Base-by-base conservation (phyloP, 1,284 basidiomycete genomes). In the Filobasidium uniguttulatum region DNA sequence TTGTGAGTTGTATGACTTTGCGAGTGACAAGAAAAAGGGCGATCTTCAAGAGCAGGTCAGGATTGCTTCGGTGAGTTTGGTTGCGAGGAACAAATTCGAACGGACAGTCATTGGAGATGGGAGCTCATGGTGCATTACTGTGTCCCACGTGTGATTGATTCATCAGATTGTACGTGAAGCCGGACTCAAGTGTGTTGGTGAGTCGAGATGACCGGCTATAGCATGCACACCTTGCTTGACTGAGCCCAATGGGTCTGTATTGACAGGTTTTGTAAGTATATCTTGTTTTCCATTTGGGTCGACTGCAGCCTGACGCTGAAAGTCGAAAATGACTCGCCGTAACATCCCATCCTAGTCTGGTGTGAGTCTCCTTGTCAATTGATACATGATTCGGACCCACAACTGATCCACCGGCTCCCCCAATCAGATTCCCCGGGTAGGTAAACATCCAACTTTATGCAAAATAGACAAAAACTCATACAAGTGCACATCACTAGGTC, bases 121-220 rank as follows among this genome's bases (percentile, higher is more conserved):
- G 15, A 19, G 17, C 23, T 17, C 1, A 30, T 36, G 14, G n/a
- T 33, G 30, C 20, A 14, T 31, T 10, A 4, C 19, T 12, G 17
- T 23, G 26, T 15, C n/a, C n/a, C n/a, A n/a, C n/a, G n/a, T n/a
- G n/a, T n/a, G n/a, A n/a, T n/a, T n/a, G n/a, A n/a, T n/a, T n/a
- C n/a, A n/a, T n/a, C n/a, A 56, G 56, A 49, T 90, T 59, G 90
- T 97, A 79, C 78, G 93, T 46, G 93, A 98, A 72, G 80, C 84
- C 8, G 88, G 88, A 4, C 67, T 98, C 64, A 97, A 98, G 72
- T 90, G 86, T 60, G 81, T 83, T 62, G 50, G 50, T 43, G 20
- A 43, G 40, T 20, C 37, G 12, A 19, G 5, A 3, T 40, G n/a
- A 3, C n/a, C n/a, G n/a, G n/a, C n/a, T n/a, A n/a, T n/a, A n/a